phyloP scores from a whole-genome alignment of 495 filamentous ascomycete genomes.

The Xylaria scruposa region DNA sequence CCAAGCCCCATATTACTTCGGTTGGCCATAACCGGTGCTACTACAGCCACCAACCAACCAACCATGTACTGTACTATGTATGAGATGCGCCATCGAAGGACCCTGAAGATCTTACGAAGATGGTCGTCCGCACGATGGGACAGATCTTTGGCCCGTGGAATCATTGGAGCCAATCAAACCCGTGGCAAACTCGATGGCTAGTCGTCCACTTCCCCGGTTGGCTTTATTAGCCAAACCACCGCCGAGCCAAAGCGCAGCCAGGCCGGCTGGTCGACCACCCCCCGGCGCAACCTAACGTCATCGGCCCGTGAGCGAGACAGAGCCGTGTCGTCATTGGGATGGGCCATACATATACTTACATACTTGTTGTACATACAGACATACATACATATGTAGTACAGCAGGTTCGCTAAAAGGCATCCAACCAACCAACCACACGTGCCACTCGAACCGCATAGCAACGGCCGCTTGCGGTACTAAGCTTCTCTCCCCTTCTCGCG shows the following conservation, averaged over 20 bases:
- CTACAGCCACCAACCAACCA: background rate
- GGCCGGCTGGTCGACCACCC: background rate
- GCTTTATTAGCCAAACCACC: slow-evolving; percentile 10
- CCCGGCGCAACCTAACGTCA: slow-evolving; percentile 25
- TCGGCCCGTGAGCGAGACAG: slow-evolving; percentile 19
- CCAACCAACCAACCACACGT: slow-evolving; percentile 2
- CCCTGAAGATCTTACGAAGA: slow-evolving; percentile 24
- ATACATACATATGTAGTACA: too few relatives aligned
- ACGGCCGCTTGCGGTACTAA: background rate
- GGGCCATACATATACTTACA: background rate
- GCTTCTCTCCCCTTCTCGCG: background rate
- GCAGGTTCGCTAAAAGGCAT: background rate
- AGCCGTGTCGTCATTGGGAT: slow-evolving; percentile 25
- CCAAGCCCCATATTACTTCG: slow-evolving; percentile 7
- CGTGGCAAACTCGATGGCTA: background rate
- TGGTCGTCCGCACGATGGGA: slow-evolving; percentile 18
- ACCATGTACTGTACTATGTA: background rate
- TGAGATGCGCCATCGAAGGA: slow-evolving; percentile 22
- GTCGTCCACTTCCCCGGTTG: slow-evolving; percentile 25
- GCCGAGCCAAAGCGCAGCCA: background rate
- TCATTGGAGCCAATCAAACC: slow-evolving; percentile 18
- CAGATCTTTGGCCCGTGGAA: slow-evolving; percentile 12
- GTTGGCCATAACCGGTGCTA: background rate
- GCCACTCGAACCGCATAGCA: background rate
- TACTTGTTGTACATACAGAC: too few relatives aligned